A percentile compares a stretch with the other conserved stretches of the same genome.
These are phyloP conservation scores for Podospora australis DNA, from an alignment of 495 filamentous ascomycete genomes.

Conservation along the genomic window DNA sequence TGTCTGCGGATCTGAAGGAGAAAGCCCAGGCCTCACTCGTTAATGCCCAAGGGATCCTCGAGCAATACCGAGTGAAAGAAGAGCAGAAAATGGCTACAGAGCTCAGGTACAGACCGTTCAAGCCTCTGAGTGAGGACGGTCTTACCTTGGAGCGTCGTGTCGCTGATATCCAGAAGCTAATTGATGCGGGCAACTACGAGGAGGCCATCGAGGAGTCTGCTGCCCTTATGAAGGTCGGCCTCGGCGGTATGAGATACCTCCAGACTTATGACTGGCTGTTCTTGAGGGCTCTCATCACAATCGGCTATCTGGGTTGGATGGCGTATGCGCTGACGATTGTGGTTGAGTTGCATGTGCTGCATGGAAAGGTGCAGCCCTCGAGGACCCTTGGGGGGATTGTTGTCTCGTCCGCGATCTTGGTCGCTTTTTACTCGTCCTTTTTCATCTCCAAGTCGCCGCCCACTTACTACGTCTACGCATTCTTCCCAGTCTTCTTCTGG, in stretches of 20 bases:
- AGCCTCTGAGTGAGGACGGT: conserved; percentile 50
- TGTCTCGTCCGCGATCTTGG: conserved; percentile 69
- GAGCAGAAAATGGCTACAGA: conserved; percentile 68
- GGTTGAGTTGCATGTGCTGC: conserved; percentile 81
- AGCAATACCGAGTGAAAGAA: conserved; percentile 97
- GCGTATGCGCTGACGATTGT: conserved; percentile 89
- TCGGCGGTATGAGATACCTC: conserved; percentile 85
- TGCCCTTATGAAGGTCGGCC: conserved; percentile 65
- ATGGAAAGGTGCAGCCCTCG: conserved; percentile 60
- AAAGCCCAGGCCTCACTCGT: conserved; percentile 83
- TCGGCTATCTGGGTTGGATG: conserved; percentile 97
- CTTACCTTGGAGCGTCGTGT: conserved; percentile 64
- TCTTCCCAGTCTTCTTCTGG: conserved; percentile 94
- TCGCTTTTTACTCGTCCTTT: conserved; percentile 70
- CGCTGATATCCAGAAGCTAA: conserved; percentile 57
- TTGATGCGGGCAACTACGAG: conserved; percentile 59
- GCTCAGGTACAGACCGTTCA: conserved; percentile 70
- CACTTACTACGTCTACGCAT: conserved; percentile 86
- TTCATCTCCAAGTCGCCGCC: conserved; percentile 69
- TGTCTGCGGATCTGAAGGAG: conserved; percentile 60
- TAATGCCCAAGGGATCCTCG: conserved; percentile 83
- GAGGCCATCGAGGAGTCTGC: conserved; percentile 70
- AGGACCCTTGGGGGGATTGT: conserved; percentile 54
- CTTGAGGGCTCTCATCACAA: conserved; percentile 79
- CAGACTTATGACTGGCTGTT: conserved; percentile 99